A percentile compares a stretch with the other conserved stretches of the same genome.
These are phyloP conservation scores for Sporothrix variecibatus DNA, from an alignment of 2,329 filamentous ascomycete genomes.

Conservation along the genomic window DNA sequence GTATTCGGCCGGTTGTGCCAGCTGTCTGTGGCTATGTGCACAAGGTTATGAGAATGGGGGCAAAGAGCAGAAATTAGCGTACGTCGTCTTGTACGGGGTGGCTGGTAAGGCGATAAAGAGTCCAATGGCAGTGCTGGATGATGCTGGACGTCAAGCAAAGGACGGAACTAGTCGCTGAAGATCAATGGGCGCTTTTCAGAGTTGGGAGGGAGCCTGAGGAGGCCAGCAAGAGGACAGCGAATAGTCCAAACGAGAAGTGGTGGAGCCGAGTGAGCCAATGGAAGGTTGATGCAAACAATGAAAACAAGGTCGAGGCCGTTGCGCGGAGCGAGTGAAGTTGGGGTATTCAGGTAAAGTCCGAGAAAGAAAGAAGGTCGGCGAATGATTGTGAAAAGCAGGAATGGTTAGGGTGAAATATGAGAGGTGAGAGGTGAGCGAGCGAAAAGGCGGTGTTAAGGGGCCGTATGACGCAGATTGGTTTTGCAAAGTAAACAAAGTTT, in stretches of 20 bases:
- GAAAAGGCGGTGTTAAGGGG: not conserved
- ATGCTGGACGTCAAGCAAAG: not conserved
- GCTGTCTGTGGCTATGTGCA: not conserved
- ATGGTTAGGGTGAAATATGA: not conserved
- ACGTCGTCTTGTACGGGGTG: not conserved
- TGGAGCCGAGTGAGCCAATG: conserved; percentile 16
- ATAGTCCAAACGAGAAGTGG: not conserved
- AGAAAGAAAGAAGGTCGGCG: not conserved
- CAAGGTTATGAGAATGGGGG: not conserved
- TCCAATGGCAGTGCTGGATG: not conserved
- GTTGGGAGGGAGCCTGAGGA: not conserved
- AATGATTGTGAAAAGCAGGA: not conserved
- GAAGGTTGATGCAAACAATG: not conserved
- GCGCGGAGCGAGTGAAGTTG: not conserved
- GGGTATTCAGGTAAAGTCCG: not conserved
- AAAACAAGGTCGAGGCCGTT: not conserved
- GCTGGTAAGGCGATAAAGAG: conserved; percentile 5
- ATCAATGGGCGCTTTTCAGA: not conserved
- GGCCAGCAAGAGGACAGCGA: not conserved
- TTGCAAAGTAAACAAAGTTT: conserved; percentile 25
- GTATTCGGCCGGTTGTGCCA: not conserved
- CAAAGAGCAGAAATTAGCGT: not conserved
- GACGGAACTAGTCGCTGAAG: not conserved
- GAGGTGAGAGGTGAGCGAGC: not conserved
- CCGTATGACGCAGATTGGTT: not conserved